phyloP scores from a whole-genome alignment of 805 yeast species.

The Ogataea philodendri region DNA sequence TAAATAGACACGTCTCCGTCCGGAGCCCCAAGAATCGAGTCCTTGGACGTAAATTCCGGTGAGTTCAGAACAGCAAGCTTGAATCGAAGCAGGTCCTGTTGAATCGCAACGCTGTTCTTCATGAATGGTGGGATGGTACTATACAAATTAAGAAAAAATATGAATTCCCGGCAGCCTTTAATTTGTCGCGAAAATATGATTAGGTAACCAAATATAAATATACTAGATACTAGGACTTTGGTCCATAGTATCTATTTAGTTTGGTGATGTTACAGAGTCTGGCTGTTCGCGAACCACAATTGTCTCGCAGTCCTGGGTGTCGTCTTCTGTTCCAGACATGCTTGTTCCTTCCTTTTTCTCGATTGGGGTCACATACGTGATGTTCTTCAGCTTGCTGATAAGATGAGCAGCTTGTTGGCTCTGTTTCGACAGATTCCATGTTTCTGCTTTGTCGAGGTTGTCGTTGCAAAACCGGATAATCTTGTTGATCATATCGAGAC shows the following conservation, averaged over 20 bases:
- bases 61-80: constrained; percentile 22
- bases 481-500: constrained; percentile 80
- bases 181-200: too few relatives aligned
- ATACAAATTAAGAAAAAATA: too few relatives aligned
- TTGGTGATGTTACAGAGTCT: constrained; percentile 5
- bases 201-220: too few relatives aligned
- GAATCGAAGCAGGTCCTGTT: constrained; percentile 28
- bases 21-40: constrained; percentile 11
- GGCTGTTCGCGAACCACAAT: constrained; percentile 4
- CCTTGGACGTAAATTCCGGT: constrained; percentile 7
- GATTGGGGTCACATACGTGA: constrained; percentile 21
- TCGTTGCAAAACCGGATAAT: constrained; percentile 84
- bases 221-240: too few relatives aligned
- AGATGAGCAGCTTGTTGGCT: constrained; percentile 29
- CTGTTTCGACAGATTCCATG: constrained; percentile 51
- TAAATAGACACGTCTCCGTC: constrained; percentile 21
- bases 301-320: constrained; percentile 8
- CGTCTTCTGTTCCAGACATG: constrained; percentile 2
- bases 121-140: too few relatives aligned
- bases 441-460: constrained; percentile 79
- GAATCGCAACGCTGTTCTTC: constrained; percentile 14
- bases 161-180: too few relatives aligned
- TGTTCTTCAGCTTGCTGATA: constrained; percentile 28
- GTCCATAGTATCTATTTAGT: constrained; percentile 2
- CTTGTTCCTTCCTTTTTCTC: constrained; percentile 8